Base-by-base conservation (phyloP, 106 monocot species). In the Dendrobium nobile region DNA sequence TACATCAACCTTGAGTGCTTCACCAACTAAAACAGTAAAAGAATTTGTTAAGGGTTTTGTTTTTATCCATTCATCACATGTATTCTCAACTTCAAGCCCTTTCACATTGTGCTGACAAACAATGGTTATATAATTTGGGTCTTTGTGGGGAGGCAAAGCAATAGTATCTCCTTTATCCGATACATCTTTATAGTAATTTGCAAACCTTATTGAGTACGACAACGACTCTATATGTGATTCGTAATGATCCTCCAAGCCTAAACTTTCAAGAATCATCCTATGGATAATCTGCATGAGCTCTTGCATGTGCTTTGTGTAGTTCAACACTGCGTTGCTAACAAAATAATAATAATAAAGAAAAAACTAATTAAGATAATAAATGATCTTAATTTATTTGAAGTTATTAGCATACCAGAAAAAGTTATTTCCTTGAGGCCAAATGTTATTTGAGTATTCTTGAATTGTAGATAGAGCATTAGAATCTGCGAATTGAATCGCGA, bases 11-110 rank as follows among this genome's bases (percentile, higher is more conserved):
- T 27, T 4, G 28, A 80, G 48, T 22, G 80, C 18, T 18, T 68
- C 80, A 7, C 80, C 80, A 4, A 70, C 15, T 15, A 80, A 47
- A 22, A 80, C 80, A 7, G 20, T 70, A 27, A 80, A 80, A 13
- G 18, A 17, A 58, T 58, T 58, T 4, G 80, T 47, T 45, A 27
- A 10, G 5, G 80, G 80, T 22, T 10, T 17, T 20, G 47, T 24
- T 19, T 9, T 3, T 42, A 68, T 26, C 70, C 80, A 47, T 9
- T 72, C 45, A 24, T 67, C 80, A 47, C 27, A n/a, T 16, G 22
- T 27, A 47, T 47, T 28, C 8, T 47, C 68, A 7, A 80, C 24
- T 33, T 72, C 70, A 1, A 80, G 26, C 0, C 80, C 80, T 9
- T 19, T 10, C 7, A 47, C 37, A 8, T 79, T 22, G 7, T 80